These are phyloP conservation scores for Globisporangium viniferum DNA, from an alignment of 352 stramenopile genomes.

Conservation along the genomic window DNA sequence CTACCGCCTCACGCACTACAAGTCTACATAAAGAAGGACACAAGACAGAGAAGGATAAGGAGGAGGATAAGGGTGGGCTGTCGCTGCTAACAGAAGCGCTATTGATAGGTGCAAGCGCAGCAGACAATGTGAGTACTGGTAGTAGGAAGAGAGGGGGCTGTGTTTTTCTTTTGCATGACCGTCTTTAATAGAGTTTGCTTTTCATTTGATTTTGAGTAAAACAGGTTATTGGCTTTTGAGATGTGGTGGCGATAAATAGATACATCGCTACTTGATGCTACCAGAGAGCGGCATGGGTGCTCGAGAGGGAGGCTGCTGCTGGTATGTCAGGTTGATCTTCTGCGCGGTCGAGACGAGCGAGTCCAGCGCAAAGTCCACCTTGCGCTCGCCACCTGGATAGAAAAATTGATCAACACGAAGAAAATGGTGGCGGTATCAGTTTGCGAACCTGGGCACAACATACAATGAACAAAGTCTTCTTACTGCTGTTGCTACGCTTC, in stretches of 20 bases:
- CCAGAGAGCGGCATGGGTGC: not conserved
- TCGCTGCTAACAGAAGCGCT: not conserved
- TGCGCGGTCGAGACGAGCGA: conserved; percentile 62
- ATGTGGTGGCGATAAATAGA: no score
- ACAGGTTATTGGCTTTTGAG: not conserved
- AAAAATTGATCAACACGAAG: not conserved
- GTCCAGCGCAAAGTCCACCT: conserved; percentile 50
- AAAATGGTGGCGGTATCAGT: not conserved
- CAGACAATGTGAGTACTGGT: not conserved
- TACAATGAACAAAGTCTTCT: not conserved
- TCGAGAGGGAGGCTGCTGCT: conserved; percentile 7
- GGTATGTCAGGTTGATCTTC: conserved; percentile 54
- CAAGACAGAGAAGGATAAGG: not conserved
- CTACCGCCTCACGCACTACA: conserved; percentile 95
- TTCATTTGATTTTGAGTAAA: conserved; percentile 4
- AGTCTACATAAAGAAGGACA: conserved; percentile 59
- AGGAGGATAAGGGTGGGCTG: not conserved
- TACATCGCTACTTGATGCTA: not conserved
- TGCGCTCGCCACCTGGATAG: conserved; percentile 23
- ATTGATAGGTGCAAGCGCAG: not conserved
- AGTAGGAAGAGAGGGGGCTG: not conserved
- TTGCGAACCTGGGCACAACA: not conserved
- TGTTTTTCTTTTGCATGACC: conserved; percentile 5
- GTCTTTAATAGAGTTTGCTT: conserved; percentile 22
- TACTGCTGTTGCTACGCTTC: conserved; percentile 20